phyloP scores from a whole-genome alignment of 345 rosid species.

The Salix viminalis region DNA sequence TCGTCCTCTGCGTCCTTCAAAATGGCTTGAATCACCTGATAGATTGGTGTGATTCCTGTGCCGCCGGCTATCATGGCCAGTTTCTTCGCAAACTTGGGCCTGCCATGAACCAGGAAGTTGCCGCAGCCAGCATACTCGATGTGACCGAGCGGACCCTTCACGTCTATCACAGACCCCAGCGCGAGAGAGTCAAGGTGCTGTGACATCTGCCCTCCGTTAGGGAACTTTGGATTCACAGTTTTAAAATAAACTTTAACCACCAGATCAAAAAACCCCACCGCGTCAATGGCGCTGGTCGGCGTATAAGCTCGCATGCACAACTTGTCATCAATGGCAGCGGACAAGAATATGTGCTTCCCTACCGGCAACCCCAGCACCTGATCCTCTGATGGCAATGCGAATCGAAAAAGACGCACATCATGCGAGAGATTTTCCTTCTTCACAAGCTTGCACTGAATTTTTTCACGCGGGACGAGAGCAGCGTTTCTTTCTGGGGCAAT shows the following conservation, averaged over 20 bases:
- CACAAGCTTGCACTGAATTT: constrained; percentile 69
- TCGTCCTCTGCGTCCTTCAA: constrained; percentile 68
- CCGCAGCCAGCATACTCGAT: constrained; percentile 76
- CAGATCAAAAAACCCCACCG: constrained; percentile 68
- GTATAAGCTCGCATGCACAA: constrained; percentile 87
- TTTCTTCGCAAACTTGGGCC: constrained; percentile 69
- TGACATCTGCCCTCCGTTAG: constrained; percentile 82
- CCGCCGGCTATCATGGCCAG: constrained; percentile 94
- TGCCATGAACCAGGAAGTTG: constrained; percentile 64
- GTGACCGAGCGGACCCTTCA: constrained; percentile 90
- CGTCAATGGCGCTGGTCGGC: constrained; percentile 61
- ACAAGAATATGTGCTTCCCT: constrained; percentile 80
- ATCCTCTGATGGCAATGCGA: constrained; percentile 67
- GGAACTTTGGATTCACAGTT: constrained; percentile 68
- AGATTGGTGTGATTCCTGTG: constrained; percentile 86
- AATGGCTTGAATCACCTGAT: constrained; percentile 73
- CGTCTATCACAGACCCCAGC: constrained; percentile 54
- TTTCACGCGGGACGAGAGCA: constrained; percentile 78
- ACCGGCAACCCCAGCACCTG: constrained; percentile 69
- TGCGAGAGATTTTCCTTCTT: constrained; percentile 66
- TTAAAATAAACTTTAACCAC: constrained; percentile 81
- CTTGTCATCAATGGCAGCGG: constrained; percentile 60
- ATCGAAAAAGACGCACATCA: constrained; percentile 59
- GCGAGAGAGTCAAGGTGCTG: constrained; percentile 68
- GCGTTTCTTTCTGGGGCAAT: constrained; percentile 15